These are phyloP conservation scores for Sclerotinia borealis DNA, from an alignment of 2,329 filamentous ascomycete species.

Conservation along the genomic window DNA sequence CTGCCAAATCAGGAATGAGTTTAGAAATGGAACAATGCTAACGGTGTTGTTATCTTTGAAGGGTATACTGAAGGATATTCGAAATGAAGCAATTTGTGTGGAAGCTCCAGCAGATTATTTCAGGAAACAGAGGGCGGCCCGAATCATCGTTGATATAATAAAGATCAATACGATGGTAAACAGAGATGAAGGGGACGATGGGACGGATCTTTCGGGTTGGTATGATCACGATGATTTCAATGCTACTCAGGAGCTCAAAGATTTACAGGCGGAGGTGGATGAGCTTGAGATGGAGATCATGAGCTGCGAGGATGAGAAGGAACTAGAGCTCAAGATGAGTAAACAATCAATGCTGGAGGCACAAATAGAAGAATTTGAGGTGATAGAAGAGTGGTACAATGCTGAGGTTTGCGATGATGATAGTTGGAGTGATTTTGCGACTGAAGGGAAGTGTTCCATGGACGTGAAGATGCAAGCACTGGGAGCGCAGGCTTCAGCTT, in stretches of 20 bases:
- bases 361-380: too few species aligned
- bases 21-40: too few species aligned
- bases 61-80: neutral
- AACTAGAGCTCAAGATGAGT: too few species aligned
- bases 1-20: neutral
- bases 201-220: neutral
- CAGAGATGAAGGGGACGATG: neutral
- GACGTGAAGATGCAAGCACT: too few species aligned
- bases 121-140: neutral
- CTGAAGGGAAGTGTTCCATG: too few species aligned
- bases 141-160: neutral
- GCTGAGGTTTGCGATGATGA: neutral
- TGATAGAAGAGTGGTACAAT: too few species aligned
- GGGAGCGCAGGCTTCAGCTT: accelerated
- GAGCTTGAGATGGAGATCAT: neutral
- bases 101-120: neutral
- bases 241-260: too few species aligned
- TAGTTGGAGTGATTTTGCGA: too few species aligned
- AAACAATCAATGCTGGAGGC: too few species aligned
- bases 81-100: neutral
- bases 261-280: neutral
- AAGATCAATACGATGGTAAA: neutral
- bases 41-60: too few species aligned
- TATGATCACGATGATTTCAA: neutral
- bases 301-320: too few species aligned